Conservation (phyloP, 2,329 filamentous ascomycete species). For the Fusarium subglutinans region DNA sequence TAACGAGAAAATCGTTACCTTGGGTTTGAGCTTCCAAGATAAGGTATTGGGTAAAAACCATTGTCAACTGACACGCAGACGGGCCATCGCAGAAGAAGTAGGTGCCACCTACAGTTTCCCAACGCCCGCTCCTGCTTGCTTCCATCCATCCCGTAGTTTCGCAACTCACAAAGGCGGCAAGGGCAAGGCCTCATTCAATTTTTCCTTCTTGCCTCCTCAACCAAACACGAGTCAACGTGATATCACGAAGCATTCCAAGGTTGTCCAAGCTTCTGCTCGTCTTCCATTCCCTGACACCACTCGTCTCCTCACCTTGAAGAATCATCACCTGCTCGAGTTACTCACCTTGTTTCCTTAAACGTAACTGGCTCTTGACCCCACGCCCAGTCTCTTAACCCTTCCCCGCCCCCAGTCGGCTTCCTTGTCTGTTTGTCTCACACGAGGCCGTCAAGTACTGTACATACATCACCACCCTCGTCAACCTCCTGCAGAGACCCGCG, state of each 20-base stretch:
- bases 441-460: slow-evolving; percentile 27
- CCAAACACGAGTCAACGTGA: slow-evolving; percentile 37
- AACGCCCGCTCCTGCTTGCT: slow-evolving; percentile 13
- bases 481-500: slow-evolving; percentile 35
- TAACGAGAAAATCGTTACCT: background rate
- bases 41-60: background rate
- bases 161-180: background rate
- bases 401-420: slow-evolving; percentile 16
- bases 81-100: slow-evolving; percentile 9
- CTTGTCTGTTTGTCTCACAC: slow-evolving; percentile 23
- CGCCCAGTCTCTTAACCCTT: slow-evolving; percentile 25
- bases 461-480: slow-evolving; percentile 11
- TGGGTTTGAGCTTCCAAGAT: background rate
- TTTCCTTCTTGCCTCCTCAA: slow-evolving; percentile 21
- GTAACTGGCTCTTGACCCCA: slow-evolving; percentile 34
- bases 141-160: background rate
- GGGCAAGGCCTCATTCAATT: slow-evolving; percentile 13
- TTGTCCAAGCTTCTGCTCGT: slow-evolving; percentile 1
- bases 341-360: slow-evolving; percentile 38
- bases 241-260: slow-evolving; percentile 1
- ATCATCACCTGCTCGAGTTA: slow-evolving; percentile 37
- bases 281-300: slow-evolving; percentile 33
- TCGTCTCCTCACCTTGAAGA: slow-evolving; percentile 42
- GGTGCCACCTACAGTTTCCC: slow-evolving; percentile 21
- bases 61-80: slow-evolving; percentile 20